Evolutionary conservation across 306 rosid genomes (phyloP).

Genomic region (Cucurbita moschata): DNA sequence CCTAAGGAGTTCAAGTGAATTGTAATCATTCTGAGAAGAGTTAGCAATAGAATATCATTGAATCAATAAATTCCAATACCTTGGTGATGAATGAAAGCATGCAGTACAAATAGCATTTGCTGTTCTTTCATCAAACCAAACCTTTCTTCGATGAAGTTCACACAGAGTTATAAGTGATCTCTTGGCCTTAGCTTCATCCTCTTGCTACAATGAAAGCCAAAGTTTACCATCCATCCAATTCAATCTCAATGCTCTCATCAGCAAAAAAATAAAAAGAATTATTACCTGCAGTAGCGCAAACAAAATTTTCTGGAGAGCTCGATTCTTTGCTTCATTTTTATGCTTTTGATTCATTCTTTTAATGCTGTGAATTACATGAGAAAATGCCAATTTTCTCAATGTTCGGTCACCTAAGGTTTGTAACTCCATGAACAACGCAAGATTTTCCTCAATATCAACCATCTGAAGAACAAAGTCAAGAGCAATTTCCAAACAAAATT

Average conservation of each 20-base stretch:
- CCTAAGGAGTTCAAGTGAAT: constrained; percentile 24
- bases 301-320: constrained; percentile 59
- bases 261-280: background rate
- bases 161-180: constrained; percentile 53
- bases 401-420: constrained; percentile 55
- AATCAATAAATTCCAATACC: constrained; percentile 23
- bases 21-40: background rate
- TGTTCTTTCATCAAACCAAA: constrained; percentile 82
- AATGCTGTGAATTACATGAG: constrained; percentile 56
- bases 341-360: constrained; percentile 61
- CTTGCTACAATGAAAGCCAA: constrained; percentile 31
- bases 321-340: constrained; percentile 62
- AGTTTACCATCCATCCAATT: background rate
- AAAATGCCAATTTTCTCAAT: constrained; percentile 44
- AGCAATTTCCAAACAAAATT: background rate
- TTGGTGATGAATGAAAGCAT: constrained; percentile 55
- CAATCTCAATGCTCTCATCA: background rate
- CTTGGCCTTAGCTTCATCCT: constrained; percentile 63
- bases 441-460: constrained; percentile 42
- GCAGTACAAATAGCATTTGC: constrained; percentile 83
- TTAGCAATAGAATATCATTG: background rate
- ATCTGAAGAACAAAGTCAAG: constrained; percentile 20
- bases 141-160: constrained; percentile 63
- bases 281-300: constrained; percentile 58
- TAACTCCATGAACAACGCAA: constrained; percentile 63